Base-by-base conservation (phyloP, 495 filamentous ascomycete genomes). In the Xylaria longipes region DNA sequence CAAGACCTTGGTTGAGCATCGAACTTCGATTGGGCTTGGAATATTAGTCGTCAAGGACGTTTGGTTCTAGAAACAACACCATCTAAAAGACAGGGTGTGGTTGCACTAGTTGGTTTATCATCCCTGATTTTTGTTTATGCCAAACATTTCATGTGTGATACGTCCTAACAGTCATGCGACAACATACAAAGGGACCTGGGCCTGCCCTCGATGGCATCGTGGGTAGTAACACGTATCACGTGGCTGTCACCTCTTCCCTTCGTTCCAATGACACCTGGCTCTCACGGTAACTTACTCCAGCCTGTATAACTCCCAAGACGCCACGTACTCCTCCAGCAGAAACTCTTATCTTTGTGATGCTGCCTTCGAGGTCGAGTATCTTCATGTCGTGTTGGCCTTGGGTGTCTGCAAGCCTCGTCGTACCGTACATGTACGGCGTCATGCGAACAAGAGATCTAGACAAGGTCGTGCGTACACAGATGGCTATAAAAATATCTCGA, bases 201-300 rank as follows among this genome's bases (percentile, higher is more conserved):
- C n/a, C 4, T 39, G 14, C 20, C 43, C n/a, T 35, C 43, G 20
- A 35, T 56, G 20, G 17, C 48, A 35, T 48, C 48, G 22, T 56
- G 65, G 43, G 45, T 15, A 66, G 48, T 66, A 41, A 27, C 20
- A 54, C 48, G 15, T 56, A 37, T 39, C 48, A 25, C 35, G 48
- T 67, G 46, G 63, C 33, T 56, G 45, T 56, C 43, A 66, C 48
- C 31, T 33, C 33, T 20, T 20, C 5, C n/a, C 31, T 46, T 67
- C 48, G 35, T 67, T 67, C 29, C 65, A 67, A 67, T 39, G 22
- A 27, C 65, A 67, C 48, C 43, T 41, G 20, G 14, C 33, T 67
- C 33, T 11, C 35, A 67, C 48, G 9, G 41, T 56, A 15, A 64
- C n/a, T 31, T 66, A 17, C 46, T 20, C 63, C 27, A 43, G 45